A percentile compares a stretch with the other conserved stretches of the same genome.
These are phyloP conservation scores for Verticillium zaregamsianum DNA, from an alignment of 2,329 filamentous ascomycete genomes.

Conservation along the genomic window DNA sequence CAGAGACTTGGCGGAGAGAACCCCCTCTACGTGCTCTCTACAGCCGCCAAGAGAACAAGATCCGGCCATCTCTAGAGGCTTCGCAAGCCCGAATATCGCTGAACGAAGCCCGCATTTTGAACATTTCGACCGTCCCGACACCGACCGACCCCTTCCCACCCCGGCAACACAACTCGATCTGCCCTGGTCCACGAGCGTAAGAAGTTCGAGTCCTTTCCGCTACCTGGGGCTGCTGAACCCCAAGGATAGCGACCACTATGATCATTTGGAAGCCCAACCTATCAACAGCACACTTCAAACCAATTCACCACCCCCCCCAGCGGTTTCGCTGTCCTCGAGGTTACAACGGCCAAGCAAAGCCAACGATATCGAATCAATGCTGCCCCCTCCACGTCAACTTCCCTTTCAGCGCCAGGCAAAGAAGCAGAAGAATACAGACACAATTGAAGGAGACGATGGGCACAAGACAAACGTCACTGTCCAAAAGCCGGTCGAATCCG, in stretches of 20 bases:
- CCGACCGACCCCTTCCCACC: not conserved
- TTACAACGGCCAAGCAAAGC: not conserved
- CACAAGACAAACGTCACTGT: not conserved
- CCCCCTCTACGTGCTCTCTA: not conserved
- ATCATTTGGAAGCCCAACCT: not conserved
- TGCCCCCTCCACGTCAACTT: slow-evolving; percentile 1
- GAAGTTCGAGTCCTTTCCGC: not conserved
- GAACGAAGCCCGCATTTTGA: not conserved
- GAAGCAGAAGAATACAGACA: not conserved
- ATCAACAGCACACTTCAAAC: not conserved
- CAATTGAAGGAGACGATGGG: not conserved
- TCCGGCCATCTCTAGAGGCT: not conserved
- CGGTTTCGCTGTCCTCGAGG: not conserved
- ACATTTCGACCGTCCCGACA: not conserved
- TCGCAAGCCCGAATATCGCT: not conserved
- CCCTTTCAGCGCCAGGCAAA: not conserved
- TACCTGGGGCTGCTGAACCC: not conserved
- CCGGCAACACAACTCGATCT: not conserved
- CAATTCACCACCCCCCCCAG: not conserved
- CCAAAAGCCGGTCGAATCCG: not conserved
- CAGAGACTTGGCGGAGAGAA: not conserved
- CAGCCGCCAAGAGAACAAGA: not conserved
- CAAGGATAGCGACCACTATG: not conserved
- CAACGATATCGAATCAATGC: not conserved
- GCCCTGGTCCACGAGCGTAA: not conserved